phyloP scores from a whole-genome alignment of 2,329 filamentous ascomycete species.

The Alternaria consortialis region DNA sequence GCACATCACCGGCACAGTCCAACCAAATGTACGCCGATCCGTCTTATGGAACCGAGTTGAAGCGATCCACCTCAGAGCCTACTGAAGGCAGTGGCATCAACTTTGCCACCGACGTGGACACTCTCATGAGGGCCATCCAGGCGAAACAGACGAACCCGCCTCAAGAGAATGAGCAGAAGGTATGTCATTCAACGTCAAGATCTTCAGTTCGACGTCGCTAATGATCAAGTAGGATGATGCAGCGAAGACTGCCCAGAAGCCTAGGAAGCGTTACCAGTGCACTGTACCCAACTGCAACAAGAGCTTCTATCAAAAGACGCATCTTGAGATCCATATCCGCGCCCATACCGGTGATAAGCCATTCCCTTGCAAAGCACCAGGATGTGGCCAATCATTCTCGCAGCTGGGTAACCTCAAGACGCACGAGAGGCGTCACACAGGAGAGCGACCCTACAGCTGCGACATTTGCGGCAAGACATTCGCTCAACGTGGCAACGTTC shows the following conservation, averaged over 20 bases:
- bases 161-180: constrained; percentile 41
- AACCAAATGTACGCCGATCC: constrained; percentile 51
- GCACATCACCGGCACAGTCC: constrained; percentile 54
- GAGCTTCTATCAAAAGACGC: constrained; percentile 89
- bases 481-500: constrained; percentile 84
- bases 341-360: constrained; percentile 91
- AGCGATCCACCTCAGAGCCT: constrained; percentile 57
- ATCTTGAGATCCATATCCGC: constrained; percentile 87
- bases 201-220: background rate
- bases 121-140: constrained; percentile 89
- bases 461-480: constrained; percentile 82
- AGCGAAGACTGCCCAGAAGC: constrained; percentile 47
- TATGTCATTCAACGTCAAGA: constrained; percentile 26
- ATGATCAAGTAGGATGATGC: constrained; percentile 32
- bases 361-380: constrained; percentile 76
- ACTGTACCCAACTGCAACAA: constrained; percentile 77
- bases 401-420: constrained; percentile 94
- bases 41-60: constrained; percentile 50
- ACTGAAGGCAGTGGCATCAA: constrained; percentile 59
- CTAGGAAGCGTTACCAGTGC: constrained; percentile 77
- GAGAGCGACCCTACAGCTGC: constrained; percentile 84
- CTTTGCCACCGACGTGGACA: constrained; percentile 85
- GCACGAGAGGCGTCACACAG: constrained; percentile 86
- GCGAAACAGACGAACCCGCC: constrained; percentile 62
- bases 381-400: constrained; percentile 82